Percentiles rank a stretch among this genome's conserved stretches.
Evolutionary conservation across 2,329 filamentous ascomycete species (phyloP).

Genomic region (Coniochaeta sp.): DNA sequence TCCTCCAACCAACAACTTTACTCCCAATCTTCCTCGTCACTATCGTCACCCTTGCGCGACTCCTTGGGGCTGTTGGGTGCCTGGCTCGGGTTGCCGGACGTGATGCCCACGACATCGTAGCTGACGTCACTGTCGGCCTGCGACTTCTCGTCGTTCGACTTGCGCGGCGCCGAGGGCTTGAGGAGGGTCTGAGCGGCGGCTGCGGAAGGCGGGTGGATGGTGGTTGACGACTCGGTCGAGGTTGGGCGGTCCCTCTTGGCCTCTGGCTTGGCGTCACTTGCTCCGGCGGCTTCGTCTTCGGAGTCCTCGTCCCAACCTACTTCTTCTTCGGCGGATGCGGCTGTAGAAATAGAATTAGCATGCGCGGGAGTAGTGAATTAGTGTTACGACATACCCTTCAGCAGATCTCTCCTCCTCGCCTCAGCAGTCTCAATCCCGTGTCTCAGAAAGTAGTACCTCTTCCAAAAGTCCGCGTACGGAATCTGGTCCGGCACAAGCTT

Average conservation of each 20-base stretch:
- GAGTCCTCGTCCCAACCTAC: slow-evolving; percentile 22
- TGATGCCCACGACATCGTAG: slow-evolving; percentile 83
- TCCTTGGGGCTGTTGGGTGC: slow-evolving; percentile 62
- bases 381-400: slow-evolving; percentile 43
- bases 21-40: slow-evolving; percentile 73
- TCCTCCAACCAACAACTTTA: slow-evolving; percentile 24
- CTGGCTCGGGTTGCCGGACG: slow-evolving; percentile 69
- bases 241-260: slow-evolving; percentile 27
- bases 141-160: slow-evolving; percentile 82
- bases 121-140: slow-evolving; percentile 90
- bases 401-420: slow-evolving; percentile 74
- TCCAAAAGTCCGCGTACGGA: slow-evolving; percentile 88
- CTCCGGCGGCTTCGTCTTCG: slow-evolving; percentile 25
- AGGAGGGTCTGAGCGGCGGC: slow-evolving; percentile 26
- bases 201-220: slow-evolving; percentile 42
- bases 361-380: slow-evolving; percentile 15
- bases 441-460: slow-evolving; percentile 88
- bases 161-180: slow-evolving; percentile 59
- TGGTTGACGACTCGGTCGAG: slow-evolving; percentile 51
- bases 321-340: slow-evolving; percentile 54
- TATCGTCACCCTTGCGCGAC: slow-evolving; percentile 40
- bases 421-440: slow-evolving; percentile 93
- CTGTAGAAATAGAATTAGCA: slow-evolving; percentile 32
- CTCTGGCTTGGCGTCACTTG: slow-evolving; percentile 16
- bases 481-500: slow-evolving; percentile 88